Evolutionary conservation across 257 asterid species (phyloP).

Genomic region (Apocynum venetum): DNA sequence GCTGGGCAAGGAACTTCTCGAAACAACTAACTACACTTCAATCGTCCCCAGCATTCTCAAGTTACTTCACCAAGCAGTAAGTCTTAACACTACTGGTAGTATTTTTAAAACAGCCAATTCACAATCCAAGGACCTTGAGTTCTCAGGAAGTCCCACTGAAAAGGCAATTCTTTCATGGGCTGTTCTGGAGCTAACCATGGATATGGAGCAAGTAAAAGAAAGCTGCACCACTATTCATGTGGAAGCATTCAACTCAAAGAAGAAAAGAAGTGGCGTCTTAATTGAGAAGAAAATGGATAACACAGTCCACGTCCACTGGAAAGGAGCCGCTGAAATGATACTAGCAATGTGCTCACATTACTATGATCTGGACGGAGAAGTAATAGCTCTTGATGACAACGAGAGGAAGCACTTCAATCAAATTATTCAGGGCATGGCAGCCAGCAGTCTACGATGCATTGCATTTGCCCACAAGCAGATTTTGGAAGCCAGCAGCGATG

Average conservation of each 20-base stretch:
- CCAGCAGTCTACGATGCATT: slow-evolving; percentile 62
- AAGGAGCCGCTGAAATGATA: slow-evolving; percentile 82
- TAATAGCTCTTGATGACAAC: slow-evolving; percentile 17
- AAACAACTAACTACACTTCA: slow-evolving; percentile 4
- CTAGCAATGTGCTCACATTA: slow-evolving; percentile 49
- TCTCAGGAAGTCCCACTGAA: slow-evolving; percentile 87
- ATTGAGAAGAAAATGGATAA: slow-evolving; percentile 32
- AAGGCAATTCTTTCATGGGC: slow-evolving; percentile 85
- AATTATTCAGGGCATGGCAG: slow-evolving; percentile 64
- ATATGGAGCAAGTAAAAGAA: slow-evolving; percentile 41
- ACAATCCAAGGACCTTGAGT: slow-evolving; percentile 29
- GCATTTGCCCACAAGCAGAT: slow-evolving; percentile 60
- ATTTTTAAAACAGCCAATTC: slow-evolving; percentile 18
- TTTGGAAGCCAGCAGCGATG: slow-evolving; percentile 3
- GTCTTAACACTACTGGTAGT: slow-evolving; percentile 50
- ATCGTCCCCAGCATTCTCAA: slow-evolving; percentile 25
- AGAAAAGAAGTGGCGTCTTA: slow-evolving; percentile 67
- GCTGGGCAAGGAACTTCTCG: slow-evolving; percentile 25
- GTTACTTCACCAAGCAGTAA: slow-evolving; percentile 38
- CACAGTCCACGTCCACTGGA: slow-evolving; percentile 54
- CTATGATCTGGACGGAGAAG: slow-evolving; percentile 42
- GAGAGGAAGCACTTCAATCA: slow-evolving; percentile 28
- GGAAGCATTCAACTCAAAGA: slow-evolving; percentile 71
- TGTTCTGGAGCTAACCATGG: slow-evolving; percentile 46
- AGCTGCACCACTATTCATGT: slow-evolving; percentile 36